A percentile compares a stretch with the other conserved stretches of the same genome.
phyloP scores from a whole-genome alignment of 345 rosid species.

The Acer yangbiense region DNA sequence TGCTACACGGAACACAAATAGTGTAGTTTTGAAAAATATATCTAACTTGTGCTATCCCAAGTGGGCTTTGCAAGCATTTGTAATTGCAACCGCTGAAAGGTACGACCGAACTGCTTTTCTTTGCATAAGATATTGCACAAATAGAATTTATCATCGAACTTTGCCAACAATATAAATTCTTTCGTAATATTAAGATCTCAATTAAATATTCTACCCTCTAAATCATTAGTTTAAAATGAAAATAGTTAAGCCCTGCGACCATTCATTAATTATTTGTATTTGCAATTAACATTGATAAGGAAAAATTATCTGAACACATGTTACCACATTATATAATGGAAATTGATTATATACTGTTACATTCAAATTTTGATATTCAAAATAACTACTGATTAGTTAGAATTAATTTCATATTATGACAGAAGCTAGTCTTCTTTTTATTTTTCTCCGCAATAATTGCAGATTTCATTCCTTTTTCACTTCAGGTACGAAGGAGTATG shows the following conservation, averaged over 20 bases:
- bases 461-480: slow-evolving; percentile 6
- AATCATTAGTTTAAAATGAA: neutral
- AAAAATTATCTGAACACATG: too few species aligned
- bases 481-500: slow-evolving; percentile 88
- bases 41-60: slow-evolving; percentile 73
- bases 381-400: neutral
- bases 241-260: neutral
- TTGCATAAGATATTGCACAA: neutral
- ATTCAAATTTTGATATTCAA: neutral
- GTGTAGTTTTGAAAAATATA: slow-evolving; percentile 38
- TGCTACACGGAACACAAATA: slow-evolving; percentile 56
- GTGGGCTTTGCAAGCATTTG: slow-evolving; percentile 93
- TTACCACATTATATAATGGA: too few species aligned
- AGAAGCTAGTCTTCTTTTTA: neutral
- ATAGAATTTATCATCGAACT: neutral
- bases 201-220: neutral
- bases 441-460: neutral
- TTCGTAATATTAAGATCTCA: neutral
- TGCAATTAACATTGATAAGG: neutral
- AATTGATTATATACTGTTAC: too few species aligned
- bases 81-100: slow-evolving; percentile 81
- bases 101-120: slow-evolving; percentile 19
- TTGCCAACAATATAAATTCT: too few species aligned
- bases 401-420: neutral
- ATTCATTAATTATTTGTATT: neutral